Base-by-base conservation (phyloP, 2,329 filamentous ascomycete genomes). In the Fusarium decemcellulare region DNA sequence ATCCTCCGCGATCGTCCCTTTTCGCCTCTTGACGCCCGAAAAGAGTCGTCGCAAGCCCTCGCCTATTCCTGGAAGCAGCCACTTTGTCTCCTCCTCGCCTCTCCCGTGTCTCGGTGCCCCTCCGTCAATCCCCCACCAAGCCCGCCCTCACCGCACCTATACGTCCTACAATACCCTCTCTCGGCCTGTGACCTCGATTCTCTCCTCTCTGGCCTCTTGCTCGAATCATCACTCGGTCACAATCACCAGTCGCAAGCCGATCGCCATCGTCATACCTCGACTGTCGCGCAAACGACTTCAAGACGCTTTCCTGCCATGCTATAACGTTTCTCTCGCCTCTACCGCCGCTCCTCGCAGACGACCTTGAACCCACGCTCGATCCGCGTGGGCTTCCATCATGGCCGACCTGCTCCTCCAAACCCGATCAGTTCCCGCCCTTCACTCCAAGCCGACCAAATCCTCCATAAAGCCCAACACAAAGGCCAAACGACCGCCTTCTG, bases 391-490 rank as follows among this genome's bases (percentile, higher is more conserved):
- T 40, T 56, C 57, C 47, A 51, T 16, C 65, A 78, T 78, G 76
- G 68, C 70, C 62, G 73, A 77, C 61, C 62, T 77, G 34, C 62
- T 78, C 30, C 63, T 78, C 16, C 70, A 68, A n/a, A 56, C 72
- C 32, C 71, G 70, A 47, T 46, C 71, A 42, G 70, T 71, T 23
- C 69, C 70, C 11, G 63, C 61, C 8, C 57, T 69, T n/a, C 72
- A 76, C 46, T 55, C 48, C 2, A 75, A 72, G 8, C 52, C 71
- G 23, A 23, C 52, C 3, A 72, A 68, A 39, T 55, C 53, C 0
- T 16, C 62, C 14, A 48, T 59, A 5, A 73, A 73, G 32, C 63
- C 68, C 8, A 78, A 78, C n/a, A 67, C 64, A 0, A 75, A 75
- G 44, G 61, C 72, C 30, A 74, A 71, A 16, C 63, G 72, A 8